These are phyloP conservation scores for Kappamyces sp. DNA, from an alignment of 192 early-diverging fungal species.

Conservation along the genomic window DNA sequence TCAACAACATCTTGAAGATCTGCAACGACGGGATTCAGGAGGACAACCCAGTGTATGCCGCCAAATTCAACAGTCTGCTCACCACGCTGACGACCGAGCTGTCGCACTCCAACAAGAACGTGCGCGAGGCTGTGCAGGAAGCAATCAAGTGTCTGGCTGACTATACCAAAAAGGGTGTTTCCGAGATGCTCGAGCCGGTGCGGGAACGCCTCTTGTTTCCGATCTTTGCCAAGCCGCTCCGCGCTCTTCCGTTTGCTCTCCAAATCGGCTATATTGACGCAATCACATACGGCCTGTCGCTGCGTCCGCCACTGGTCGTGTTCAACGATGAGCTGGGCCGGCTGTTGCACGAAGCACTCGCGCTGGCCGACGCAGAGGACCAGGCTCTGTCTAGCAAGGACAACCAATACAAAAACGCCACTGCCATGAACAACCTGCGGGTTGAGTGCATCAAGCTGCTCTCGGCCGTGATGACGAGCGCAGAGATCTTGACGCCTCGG, in stretches of 20 bases:
- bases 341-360: constrained; percentile 83
- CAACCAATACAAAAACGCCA: constrained; percentile 73
- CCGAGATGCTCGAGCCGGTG: constrained; percentile 76
- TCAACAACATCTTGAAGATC: constrained; percentile 67
- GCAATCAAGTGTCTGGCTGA: constrained; percentile 77
- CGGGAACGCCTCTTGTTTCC: constrained; percentile 79
- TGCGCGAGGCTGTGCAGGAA: constrained; percentile 82
- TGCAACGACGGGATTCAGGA: constrained; percentile 35
- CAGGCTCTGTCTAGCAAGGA: constrained; percentile 84
- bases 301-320: constrained; percentile 79
- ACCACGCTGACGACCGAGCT: constrained; percentile 82
- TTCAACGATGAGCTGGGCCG: constrained; percentile 91
- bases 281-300: constrained; percentile 88
- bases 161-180: constrained; percentile 71
- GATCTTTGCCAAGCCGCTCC: constrained; percentile 95
- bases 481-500: constrained; percentile 68
- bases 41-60: constrained; percentile 13
- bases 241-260: constrained; percentile 90
- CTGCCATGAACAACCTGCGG: constrained; percentile 77
- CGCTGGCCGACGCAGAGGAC: constrained; percentile 95
- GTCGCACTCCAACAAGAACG: constrained; percentile 79
- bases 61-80: constrained; percentile 75
- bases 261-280: constrained; percentile 99
- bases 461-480: constrained; percentile 84
- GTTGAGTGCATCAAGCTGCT: constrained; percentile 96